Evolutionary conservation across 257 asterid genomes (phyloP), one percentile per base, ranked within the genome.

Genomic region (Fraxinus quadrangulata): DNA sequence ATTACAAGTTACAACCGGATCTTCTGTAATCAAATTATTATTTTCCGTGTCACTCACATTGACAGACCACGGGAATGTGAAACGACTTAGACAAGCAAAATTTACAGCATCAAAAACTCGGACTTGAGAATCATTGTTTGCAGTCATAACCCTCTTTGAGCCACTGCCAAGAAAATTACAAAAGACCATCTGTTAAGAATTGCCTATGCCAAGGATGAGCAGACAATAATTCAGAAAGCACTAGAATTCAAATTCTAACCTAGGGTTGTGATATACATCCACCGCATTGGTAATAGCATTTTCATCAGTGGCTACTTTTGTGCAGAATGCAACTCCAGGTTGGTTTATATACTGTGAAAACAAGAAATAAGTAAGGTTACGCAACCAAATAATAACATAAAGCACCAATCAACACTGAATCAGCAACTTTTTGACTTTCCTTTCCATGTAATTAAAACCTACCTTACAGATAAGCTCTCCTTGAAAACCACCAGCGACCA

Each of bases 381-480:
- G 3, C 9, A 13, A 49, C 34, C 3, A 28, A 23, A 33, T 21
- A 26, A 78, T 11, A 31, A 47, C 28, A 40, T 36, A 5, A 14
- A 49, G 11, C 10, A 11, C 28, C 51, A 14, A 34, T 24, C 33
- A 19, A 6, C 0, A 14, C 26, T 7, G 10, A 47, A 54, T 2
- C 37, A 31, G 65, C 24, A 45, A 3, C 54, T 21, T 4, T 30
- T 72, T 33, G 8, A 11, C 26, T 68, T 33, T 7, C 59, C 24
- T 61, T 30, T 4, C 13, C 30, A 10, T 40, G 34, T 24, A 49
- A 61, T 6, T 6, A 19, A 34, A 63, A 14, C 39, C 14, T 84
- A 93, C 98, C 97, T 94, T 94, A 88, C 98, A 94, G 78, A 94
- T 85, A 36, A 94, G 90, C 84, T 94, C 98, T 77, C 98, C 98